These are phyloP conservation scores for Epichloe aotearoae DNA, from an alignment of 2,329 filamentous ascomycete genomes.

Conservation along the genomic window DNA sequence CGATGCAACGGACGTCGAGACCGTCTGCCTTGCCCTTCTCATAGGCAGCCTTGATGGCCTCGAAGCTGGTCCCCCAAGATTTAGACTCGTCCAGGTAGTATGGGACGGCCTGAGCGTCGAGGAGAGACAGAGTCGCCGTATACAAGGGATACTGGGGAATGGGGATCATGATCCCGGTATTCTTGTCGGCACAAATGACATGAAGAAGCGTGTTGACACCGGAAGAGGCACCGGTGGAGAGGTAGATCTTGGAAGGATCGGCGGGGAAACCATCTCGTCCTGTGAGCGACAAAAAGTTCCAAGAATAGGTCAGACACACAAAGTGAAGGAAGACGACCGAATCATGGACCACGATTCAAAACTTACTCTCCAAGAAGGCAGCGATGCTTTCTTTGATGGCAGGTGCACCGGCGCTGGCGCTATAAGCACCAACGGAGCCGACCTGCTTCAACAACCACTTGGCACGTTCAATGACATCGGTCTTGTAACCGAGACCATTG, in stretches of 20 bases:
- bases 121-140: conserved; percentile 76
- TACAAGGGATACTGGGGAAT: conserved; percentile 98
- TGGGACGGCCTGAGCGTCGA: conserved; percentile 77
- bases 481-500: conserved; percentile 69
- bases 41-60: conserved; percentile 61
- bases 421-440: conserved; percentile 91
- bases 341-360: too few relatives aligned
- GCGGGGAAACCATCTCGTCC: conserved; percentile 80
- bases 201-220: conserved; percentile 90
- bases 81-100: conserved; percentile 85
- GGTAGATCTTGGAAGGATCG: conserved; percentile 70
- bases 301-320: background rate
- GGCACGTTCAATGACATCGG: conserved; percentile 77
- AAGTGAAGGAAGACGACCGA: too few relatives aligned
- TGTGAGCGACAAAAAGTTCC: conserved; percentile 17
- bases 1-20: conserved; percentile 80
- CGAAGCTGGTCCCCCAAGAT: conserved; percentile 77
- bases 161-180: conserved; percentile 78
- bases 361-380: conserved; percentile 75
- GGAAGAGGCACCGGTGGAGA: conserved; percentile 82
- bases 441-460: conserved; percentile 68
- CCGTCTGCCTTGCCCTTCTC: conserved; percentile 63
- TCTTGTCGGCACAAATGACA: conserved; percentile 65
- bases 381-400: conserved; percentile 82
- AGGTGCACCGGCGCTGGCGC: conserved; percentile 78